Percentiles rank a stretch among this genome's conserved stretches.
phyloP scores from a whole-genome alignment of 108 stramenopile genomes.

The Licmophora abbreviata region DNA sequence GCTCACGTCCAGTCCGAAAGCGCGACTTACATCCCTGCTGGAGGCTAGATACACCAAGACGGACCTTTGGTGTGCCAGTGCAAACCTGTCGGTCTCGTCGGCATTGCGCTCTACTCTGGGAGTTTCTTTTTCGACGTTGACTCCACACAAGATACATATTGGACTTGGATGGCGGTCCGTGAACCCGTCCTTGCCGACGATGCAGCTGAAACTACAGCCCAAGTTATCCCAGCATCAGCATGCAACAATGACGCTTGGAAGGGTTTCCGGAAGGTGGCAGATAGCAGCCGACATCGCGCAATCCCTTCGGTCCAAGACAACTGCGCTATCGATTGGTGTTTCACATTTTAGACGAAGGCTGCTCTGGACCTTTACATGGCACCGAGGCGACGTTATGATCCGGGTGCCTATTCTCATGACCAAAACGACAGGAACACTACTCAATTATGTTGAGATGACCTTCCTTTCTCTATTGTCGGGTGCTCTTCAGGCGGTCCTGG shows the following conservation, averaged over 20 bases:
- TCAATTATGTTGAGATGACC: conserved; percentile 13
- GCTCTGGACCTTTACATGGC: conserved; percentile 35
- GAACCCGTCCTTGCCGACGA: no score
- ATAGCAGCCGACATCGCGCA: conserved; percentile 18
- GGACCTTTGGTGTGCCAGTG: no score
- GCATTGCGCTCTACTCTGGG: no score
- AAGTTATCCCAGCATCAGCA: neutral
- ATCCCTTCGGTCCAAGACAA: conserved; percentile 20
- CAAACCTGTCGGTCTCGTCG: no score
- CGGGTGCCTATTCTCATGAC: conserved; percentile 20
- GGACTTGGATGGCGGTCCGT: no score
- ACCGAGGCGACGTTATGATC: conserved; percentile 21
- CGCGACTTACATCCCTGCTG: no score
- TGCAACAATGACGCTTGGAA: neutral
- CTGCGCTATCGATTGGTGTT: conserved; percentile 23
- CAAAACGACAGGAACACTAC: conserved; percentile 12
- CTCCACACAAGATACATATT: no score
- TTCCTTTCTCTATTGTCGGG: conserved; percentile 24
- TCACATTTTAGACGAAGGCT: neutral
- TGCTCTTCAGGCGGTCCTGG: conserved; percentile 12
- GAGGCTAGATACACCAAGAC: no score
- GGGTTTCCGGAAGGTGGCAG: conserved; percentile 18
- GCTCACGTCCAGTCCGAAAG: no score
- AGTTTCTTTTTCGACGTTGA: no score
- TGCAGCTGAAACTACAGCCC: neutral